Evolutionary conservation across 176 grass and related monocot species (phyloP), one percentile per base, ranked within the genome.

Genomic region (Zoysia pacifica): DNA sequence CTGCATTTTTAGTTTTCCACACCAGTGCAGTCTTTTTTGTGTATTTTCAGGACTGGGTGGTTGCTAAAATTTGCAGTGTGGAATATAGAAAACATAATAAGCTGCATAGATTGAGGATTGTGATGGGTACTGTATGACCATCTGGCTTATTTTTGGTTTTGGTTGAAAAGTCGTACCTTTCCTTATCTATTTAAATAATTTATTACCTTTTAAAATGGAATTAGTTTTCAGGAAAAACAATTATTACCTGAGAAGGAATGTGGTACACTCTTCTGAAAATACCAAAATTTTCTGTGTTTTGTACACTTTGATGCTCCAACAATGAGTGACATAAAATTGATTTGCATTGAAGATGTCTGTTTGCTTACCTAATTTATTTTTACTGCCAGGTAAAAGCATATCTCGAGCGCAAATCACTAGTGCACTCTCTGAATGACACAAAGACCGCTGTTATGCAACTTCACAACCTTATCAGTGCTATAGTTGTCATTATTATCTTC

Each of bases 401-500:
- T 50, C 86, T 89, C 1, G 96, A 99, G 47, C 88, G 96, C 36
- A 99, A 95, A 78, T 87, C 92, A 65, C 84, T 99, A 69, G 90
- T 84, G 9, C 96, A 93, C 87, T 99, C 96, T 58, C 79, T 99
- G 76, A 99, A 93, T 69, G 96, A 99, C 82, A 99, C 96, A 55
- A 99, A 99, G 84, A 99, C 96, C 0, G 96, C 96, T 55, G 92
- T 99, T 64, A 91, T 73, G 72, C 96, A 99, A 72, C 90, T 99
- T 69, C 96, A 99, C 68, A 99, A 89, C 72, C 92, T 99, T 48
- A 62, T 93, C 56, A 91, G 78, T 9, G 75, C 84, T 28, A 19
- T 99, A 39, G 88, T 99, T 16, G 52, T 93, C 40, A 62, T 99
- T 74, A 46, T 99, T 60, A 84, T 87, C 59, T 43, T 86, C 51